Base-by-base conservation (phyloP, 1,139 yeast genomes). In the Debaryomyces coudertii region DNA sequence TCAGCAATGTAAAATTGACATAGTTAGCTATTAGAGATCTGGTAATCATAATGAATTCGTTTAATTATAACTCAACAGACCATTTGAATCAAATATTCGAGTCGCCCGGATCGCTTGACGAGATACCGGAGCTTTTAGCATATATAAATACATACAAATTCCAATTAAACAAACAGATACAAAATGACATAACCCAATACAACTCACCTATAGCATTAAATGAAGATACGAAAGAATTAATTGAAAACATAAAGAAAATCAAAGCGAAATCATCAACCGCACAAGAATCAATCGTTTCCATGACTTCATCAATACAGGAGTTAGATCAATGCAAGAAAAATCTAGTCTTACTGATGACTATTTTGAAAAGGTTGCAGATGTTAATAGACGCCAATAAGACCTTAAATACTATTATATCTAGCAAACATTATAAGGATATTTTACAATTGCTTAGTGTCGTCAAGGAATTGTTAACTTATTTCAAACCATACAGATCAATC, bases 291-390 rank as follows among this genome's bases (percentile, higher is more conserved):
- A 90, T 92, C 45, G 73, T 83, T 7, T 66, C 64, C 9, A 86
- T 90, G 79, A 92, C 97, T 0, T 73, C 80, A 5, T 87, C 85
- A 41, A 90, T 95, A 48, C 87, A 89, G 55, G 72, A 77, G 30
- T 73, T 93, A 48, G 99, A 93, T 63, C 80, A 79, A 44, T 84
- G 90, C 38, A 95, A 93, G 69, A 82, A 81, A 61, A 93, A 93
- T 61, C 70, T 93, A 44, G 92, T 90, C 2, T 73, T 82, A 29
- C 82, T 95, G 11, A 88, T 93, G 87, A 90, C 95, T 1, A 82
- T 92, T 29, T 75, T 93, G 51, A 88, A 93, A 58, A 77, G 97
- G 50, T 74, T 95, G 30, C 96, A 90, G 60, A 92, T 92, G 87
- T 73, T 93, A 45, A 77, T 89, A 3, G 83, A 83, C 28, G 95